Evolutionary conservation across 2,329 filamentous ascomycete species (phyloP).

Genomic region (Monilinia polystroma): DNA sequence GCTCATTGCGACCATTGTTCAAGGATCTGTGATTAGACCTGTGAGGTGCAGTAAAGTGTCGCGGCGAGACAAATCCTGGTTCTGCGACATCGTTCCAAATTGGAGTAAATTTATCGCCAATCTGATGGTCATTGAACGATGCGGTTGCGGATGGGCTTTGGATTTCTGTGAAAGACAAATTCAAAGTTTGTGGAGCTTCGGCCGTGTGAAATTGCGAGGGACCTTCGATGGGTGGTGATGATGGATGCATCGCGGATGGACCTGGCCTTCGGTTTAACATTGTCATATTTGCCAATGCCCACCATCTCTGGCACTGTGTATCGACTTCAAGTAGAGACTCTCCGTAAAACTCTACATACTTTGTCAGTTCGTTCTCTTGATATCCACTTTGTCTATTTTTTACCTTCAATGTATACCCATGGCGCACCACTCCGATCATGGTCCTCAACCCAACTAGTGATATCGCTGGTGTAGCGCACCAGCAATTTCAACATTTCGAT

Average conservation of each 20-base stretch:
- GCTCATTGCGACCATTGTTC: neutral
- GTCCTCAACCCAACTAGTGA: conserved; percentile 8
- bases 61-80: neutral
- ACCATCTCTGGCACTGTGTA: conserved; percentile 13
- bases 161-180: no score
- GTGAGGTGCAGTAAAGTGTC: neutral
- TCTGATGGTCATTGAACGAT: neutral
- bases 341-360: neutral
- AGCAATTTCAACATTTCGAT: conserved; percentile 12
- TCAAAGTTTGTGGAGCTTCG: neutral
- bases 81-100: neutral
- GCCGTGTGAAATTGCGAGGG: neutral
- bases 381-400: neutral
- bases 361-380: neutral
- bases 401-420: neutral
- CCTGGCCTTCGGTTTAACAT: neutral
- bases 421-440: neutral
- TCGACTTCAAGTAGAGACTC: conserved; percentile 3
- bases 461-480: conserved; percentile 3
- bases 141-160: neutral
- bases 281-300: conserved; percentile 10
- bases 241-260: neutral
- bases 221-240: neutral
- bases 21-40: neutral
- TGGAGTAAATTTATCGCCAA: no score